Evolutionary conservation across 257 asterid species (phyloP).

Genomic region (Perilla frutescens): DNA sequence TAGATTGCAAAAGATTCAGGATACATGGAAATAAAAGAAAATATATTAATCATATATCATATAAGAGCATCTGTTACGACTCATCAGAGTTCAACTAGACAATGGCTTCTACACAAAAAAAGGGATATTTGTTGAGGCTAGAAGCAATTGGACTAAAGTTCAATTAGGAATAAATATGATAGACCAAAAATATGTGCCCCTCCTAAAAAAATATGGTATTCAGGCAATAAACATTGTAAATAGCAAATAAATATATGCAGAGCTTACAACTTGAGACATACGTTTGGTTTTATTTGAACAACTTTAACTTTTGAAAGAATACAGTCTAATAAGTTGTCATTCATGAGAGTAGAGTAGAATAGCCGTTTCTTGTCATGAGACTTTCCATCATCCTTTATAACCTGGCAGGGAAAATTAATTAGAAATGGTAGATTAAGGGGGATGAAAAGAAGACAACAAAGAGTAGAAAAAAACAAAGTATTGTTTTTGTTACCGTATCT

Average conservation of each 20-base stretch:
- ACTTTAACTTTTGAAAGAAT: conserved; percentile 56
- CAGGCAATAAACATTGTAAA: conserved; percentile 1
- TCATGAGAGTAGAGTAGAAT: conserved; percentile 54
- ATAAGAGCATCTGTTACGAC: conserved; percentile 10
- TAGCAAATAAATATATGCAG: conserved; percentile 5
- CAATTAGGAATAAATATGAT: neutral
- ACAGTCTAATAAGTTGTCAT: conserved; percentile 56
- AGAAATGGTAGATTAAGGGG: conserved; percentile 8
- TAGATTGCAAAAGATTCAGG: conserved; percentile 3
- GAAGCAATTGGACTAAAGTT: conserved; percentile 7
- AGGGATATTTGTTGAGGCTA: neutral
- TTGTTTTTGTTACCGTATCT: conserved; percentile 51
- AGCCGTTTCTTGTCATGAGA: conserved; percentile 56
- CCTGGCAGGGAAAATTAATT: conserved; percentile 39
- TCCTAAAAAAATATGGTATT: neutral
- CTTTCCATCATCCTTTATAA: conserved; percentile 48
- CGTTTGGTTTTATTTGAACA: conserved; percentile 49
- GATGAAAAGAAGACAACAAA: neutral
- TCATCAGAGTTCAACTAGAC: conserved; percentile 21
- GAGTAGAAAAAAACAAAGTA: neutral
- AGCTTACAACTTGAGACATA: conserved; percentile 37
- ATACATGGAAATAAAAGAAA: neutral
- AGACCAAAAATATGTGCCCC: conserved; percentile 7
- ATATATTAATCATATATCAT: neutral
- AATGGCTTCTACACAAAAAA: conserved; percentile 17